Evolutionary conservation across 1,284 basidiomycete species (phyloP).

Genomic region (Paramarasmius palmivorus): DNA sequence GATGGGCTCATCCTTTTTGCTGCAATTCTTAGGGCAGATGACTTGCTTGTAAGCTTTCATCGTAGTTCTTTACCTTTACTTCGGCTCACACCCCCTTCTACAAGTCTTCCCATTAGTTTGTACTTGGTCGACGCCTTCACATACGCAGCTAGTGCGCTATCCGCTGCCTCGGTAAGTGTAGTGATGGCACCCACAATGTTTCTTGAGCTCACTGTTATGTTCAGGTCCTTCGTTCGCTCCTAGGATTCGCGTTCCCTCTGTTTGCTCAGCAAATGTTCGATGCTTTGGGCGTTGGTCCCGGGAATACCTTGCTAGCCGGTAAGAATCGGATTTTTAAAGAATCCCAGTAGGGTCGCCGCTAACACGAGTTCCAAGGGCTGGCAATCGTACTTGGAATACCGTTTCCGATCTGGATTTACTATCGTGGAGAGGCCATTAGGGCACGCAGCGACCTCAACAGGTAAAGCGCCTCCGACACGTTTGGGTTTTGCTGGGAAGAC

Average conservation of each 20-base stretch:
- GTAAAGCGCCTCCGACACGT: no score
- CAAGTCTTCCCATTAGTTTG: slow-evolving; percentile 64
- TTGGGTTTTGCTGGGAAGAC: no score
- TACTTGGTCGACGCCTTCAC: slow-evolving; percentile 75
- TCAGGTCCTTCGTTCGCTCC: slow-evolving; percentile 66
- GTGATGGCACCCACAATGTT: not conserved
- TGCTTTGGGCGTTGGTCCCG: slow-evolving; percentile 61
- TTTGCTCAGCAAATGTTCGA: slow-evolving; percentile 71
- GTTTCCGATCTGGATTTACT: slow-evolving; percentile 49
- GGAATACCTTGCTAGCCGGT: slow-evolving; percentile 46
- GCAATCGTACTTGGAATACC: slow-evolving; percentile 36
- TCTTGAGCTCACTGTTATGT: not conserved
- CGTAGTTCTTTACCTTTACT: not conserved
- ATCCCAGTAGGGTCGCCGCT: not conserved
- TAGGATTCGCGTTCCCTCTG: slow-evolving; percentile 74
- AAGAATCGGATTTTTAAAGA: slow-evolving; percentile 13
- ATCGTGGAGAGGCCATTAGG: slow-evolving; percentile 32
- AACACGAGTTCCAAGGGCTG: slow-evolving; percentile 6
- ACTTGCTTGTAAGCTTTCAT: slow-evolving; percentile 29
- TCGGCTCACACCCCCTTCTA: slow-evolving; percentile 1
- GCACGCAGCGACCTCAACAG: slow-evolving; percentile 9
- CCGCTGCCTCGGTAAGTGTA: slow-evolving; percentile 56
- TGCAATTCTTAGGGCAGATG: slow-evolving; percentile 48
- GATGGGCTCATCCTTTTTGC: not conserved
- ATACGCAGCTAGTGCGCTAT: slow-evolving; percentile 68